These are phyloP conservation scores for Microbotryomycetes sp. DNA, from an alignment of 1,284 basidiomycete species.

Conservation along the genomic window DNA sequence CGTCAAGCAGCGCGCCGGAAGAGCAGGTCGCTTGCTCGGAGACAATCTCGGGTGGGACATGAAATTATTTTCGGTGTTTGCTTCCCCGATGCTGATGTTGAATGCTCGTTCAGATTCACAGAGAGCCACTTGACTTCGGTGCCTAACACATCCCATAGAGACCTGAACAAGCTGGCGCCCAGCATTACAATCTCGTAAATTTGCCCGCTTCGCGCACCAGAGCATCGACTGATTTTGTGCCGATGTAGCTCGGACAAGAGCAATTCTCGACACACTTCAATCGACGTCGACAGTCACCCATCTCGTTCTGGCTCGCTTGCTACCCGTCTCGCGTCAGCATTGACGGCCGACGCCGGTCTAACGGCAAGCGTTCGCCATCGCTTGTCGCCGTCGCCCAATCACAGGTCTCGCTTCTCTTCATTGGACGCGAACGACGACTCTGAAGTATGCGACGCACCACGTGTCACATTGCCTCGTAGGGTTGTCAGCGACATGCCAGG, in stretches of 20 bases:
- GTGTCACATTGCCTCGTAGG: neutral
- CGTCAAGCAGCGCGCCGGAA: constrained; percentile 6
- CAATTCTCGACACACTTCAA: neutral
- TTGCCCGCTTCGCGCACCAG: too few relatives aligned
- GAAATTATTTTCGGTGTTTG: too few relatives aligned
- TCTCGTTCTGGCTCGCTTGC: neutral
- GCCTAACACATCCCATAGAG: neutral
- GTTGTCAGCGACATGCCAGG: neutral
- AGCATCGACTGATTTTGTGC: neutral
- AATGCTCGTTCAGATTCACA: neutral
- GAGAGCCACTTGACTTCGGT: neutral
- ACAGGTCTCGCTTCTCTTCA: neutral
- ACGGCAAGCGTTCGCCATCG: neutral
- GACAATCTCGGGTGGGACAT: neutral
- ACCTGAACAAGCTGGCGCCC: neutral
- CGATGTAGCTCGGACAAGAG: neutral
- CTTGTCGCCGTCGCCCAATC: neutral
- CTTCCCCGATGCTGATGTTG: too few relatives aligned
- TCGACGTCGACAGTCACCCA: neutral
- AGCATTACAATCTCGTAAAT: constrained; percentile 3
- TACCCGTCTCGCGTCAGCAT: neutral
- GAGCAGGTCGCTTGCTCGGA: constrained; percentile 1
- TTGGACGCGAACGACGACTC: neutral
- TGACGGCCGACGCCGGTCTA: neutral
- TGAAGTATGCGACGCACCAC: neutral